Conservation (phyloP, 2,329 filamentous ascomycete species). For the Lecanicillium sp. region DNA sequence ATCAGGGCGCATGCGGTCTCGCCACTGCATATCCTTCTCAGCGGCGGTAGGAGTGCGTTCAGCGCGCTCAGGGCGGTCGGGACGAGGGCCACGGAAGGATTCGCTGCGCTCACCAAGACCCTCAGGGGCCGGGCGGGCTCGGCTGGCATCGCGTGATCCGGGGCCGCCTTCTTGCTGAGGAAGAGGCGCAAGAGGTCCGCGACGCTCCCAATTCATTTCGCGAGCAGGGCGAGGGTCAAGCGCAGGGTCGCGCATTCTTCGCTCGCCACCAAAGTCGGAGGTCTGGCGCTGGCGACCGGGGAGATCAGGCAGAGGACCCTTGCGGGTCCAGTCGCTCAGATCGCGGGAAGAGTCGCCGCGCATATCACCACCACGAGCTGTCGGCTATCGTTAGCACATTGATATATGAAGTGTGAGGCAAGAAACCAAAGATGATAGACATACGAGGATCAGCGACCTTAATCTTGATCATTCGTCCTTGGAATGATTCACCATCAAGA, state of each 20-base stretch:
- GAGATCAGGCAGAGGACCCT: slow-evolving; percentile 75
- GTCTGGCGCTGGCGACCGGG: slow-evolving; percentile 42
- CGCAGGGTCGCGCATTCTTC: slow-evolving; percentile 57
- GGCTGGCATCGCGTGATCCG: slow-evolving; percentile 46
- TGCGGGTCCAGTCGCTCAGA: slow-evolving; percentile 84
- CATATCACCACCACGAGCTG: slow-evolving; percentile 73
- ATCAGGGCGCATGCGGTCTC: slow-evolving; percentile 79
- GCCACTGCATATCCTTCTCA: slow-evolving; percentile 91
- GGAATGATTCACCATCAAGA: slow-evolving; percentile 73
- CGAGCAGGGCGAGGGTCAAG: slow-evolving; percentile 55
- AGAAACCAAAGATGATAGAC: slow-evolving; percentile 29
- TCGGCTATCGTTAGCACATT: slow-evolving; percentile 25
- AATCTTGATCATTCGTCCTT: slow-evolving; percentile 83
- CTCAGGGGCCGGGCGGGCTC: slow-evolving; percentile 36
- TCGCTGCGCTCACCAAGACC: slow-evolving; percentile 51
- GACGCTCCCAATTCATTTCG: slow-evolving; percentile 87
- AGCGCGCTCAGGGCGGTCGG: slow-evolving; percentile 52
- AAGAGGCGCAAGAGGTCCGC: slow-evolving; percentile 75
- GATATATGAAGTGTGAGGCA: no score
- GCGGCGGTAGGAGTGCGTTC: slow-evolving; percentile 76
- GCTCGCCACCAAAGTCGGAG: slow-evolving; percentile 45
- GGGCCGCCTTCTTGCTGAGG: slow-evolving; percentile 41
- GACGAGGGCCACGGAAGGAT: slow-evolving; percentile 52
- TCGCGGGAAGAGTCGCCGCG: slow-evolving; percentile 62
- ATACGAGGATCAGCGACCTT: slow-evolving; percentile 97